Evolutionary conservation across 1,139 yeast genomes (phyloP), one percentile per base, ranked within the genome.

Genomic region (Suhomyces anneliseae): DNA sequence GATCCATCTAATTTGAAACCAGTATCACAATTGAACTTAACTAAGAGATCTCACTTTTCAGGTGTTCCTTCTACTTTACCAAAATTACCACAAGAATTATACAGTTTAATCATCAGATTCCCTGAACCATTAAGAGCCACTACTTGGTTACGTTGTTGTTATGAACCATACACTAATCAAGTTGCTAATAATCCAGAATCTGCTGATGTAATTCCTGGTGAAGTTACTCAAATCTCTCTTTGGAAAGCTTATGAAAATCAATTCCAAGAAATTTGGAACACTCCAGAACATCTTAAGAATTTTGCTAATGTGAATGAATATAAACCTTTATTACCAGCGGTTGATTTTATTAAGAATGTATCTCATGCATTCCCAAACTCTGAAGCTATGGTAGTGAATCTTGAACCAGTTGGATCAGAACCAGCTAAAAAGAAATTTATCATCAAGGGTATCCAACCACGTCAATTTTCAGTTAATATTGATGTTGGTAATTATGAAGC

Each of bases 191-290:
- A 58, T 34, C 46, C 46, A 2, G 50, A 47, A 34, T 44, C 50
- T 5, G 36, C 47, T 9, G 69, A 65, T 14, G 63, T 58, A 32
- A 50, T 62, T 10, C 70, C 74, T 4, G 90, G 95, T 5, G 97
- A 90, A 63, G 97, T 92, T 8, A 92, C 98, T 0, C 99, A 93
- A 68, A 90, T 93, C 32, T 87, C 96, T 11, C 77, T 93, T 43
- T 93, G 99, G 99, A 90, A 92, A 64, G 85, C 96, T 0, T 93
- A 93, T 66, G 99, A 93, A 63, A 74, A 83, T 27, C 95, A 87
- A 62, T 93, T 93, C 59, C 76, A 76, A 48, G 71, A 71, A 45
- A 68, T 69, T 44, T 68, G 77, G 73, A 57, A 56, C 26, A 44
- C 52, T 8, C 33, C 45, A 10, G 49, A 46, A 46, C 75, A 75